Base-by-base conservation (phyloP, 306 rosid genomes). In the Prosopis cineraria region DNA sequence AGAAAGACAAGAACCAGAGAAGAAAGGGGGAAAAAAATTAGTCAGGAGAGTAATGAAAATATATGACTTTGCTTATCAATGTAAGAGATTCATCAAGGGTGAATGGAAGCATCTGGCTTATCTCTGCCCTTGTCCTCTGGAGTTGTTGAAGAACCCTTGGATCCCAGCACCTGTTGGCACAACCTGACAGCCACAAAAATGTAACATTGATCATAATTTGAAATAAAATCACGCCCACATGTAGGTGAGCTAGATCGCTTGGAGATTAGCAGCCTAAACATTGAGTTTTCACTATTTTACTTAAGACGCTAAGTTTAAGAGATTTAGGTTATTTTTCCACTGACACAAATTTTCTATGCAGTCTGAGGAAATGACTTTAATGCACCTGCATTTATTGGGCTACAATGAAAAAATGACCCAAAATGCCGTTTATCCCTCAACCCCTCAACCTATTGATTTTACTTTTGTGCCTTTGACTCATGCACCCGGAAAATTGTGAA, bases 171-270 rank as follows among this genome's bases (percentile, higher is more conserved):
- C 77, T 65, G 82, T 77, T 77, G 83, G 81, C 84, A 87, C 55
- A 14, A 62, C 84, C 98, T 96, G 98, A 93, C 93, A 25, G 33
- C 66, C 76, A 79, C 31, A 74, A 66, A 78, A 70, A 76, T 14
- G 22, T 6, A 41, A 68, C 36, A 48, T 79, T 39, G 47, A 74
- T 52, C 71, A 16, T 31, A 34, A 52, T 30, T 73, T 36, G 50
- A 80, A 83, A 78, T 31, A 67, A 45, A 39, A 43, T 73, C 37
- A 62, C 60, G 40, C 24, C 56, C 47, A 63, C 24, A 77, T 44
- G 63, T 43, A 62, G n/a, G 59, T 47, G 50, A 56, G 50, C n/a
- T n/a, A n/a, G 50, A 69, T 44, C 25, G 0, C 1, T 22, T 55
- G 31, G 31, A 55, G 62, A 55, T 10, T 9, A 10, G 16, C 62